Conservation (phyloP, 2,329 filamentous ascomycete species). For the Berkeleyomyces rouxiae region DNA sequence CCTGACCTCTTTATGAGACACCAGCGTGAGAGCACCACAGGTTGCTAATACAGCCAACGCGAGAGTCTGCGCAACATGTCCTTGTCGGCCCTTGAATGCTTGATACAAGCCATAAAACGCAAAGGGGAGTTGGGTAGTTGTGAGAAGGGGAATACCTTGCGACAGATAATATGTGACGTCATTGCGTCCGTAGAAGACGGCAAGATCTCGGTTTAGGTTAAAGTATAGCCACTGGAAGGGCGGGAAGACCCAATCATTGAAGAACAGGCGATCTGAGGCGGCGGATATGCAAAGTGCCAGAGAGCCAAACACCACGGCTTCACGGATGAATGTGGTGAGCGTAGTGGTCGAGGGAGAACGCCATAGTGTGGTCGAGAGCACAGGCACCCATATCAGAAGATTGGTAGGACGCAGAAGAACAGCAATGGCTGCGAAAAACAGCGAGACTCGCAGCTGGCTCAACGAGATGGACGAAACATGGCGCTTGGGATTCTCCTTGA, state of each 20-base stretch:
- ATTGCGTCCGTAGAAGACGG: conserved; percentile 84
- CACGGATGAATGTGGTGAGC: conserved; percentile 38
- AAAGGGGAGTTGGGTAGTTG: conserved; percentile 72
- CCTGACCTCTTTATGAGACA: conserved; percentile 91
- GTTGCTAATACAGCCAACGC: conserved; percentile 43
- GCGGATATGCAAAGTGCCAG: conserved; percentile 46
- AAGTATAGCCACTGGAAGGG: conserved; percentile 76
- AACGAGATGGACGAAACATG: conserved; percentile 15
- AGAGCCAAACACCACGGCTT: conserved; percentile 47
- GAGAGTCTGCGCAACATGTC: conserved; percentile 33
- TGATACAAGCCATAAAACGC: conserved; percentile 46
- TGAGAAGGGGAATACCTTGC: conserved; percentile 74
- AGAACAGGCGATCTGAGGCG: conserved; percentile 60
- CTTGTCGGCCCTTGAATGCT: conserved; percentile 23
- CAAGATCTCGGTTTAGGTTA: conserved; percentile 74
- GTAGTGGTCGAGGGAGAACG: conserved; percentile 20
- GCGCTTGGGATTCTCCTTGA: conserved; percentile 22
- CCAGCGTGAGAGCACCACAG: conserved; percentile 49
- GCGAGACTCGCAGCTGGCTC: conserved; percentile 34
- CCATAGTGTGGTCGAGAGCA: conserved; percentile 35
- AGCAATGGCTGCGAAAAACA: conserved; percentile 63
- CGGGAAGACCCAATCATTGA: conserved; percentile 74
- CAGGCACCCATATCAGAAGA: conserved; percentile 60
- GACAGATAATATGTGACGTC: conserved; percentile 85
- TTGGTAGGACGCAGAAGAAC: conserved; percentile 85